Evolutionary conservation across 495 filamentous ascomycete genomes (phyloP), one percentile per base, ranked within the genome.

Genomic region (Astrocystis sublimbata): DNA sequence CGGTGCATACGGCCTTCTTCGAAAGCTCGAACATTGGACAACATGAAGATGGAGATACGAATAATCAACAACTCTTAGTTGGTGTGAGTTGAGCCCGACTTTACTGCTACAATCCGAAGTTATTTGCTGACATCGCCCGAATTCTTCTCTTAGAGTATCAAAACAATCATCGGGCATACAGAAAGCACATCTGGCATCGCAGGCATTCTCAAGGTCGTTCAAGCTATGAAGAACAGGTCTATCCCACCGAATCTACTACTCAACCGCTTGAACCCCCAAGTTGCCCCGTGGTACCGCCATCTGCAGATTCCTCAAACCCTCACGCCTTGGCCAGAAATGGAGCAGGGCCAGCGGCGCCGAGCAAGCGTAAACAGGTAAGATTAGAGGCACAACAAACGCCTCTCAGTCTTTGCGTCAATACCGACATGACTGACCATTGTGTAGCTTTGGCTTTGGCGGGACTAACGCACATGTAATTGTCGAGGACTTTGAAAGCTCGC

Each of bases 331-430:
- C 60, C 60, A 13, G 21, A 24, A 2, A 6, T 47, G n/a, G n/a
- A n/a, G n/a, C n/a, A n/a, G n/a, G 8, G 13, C 51, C 4, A 30
- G 30, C 3, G 19, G 9, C 4, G 8, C 77, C 79, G 86, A 23
- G 81, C 76, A 0, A 86, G 82, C 42, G 78, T 89, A 17, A 89
- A 87, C 61, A 83, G 78, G n/a, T n/a, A n/a, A n/a, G n/a, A n/a
- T n/a, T n/a, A n/a, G n/a, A n/a, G n/a, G n/a, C n/a, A n/a, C n/a
- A n/a, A n/a, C n/a, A n/a, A n/a, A n/a, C n/a, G n/a, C n/a, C n/a
- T 7, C 88, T 86, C 56, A 85, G 86, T 0, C 6, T 35, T n/a
- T 21, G 15, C n/a, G n/a, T 19, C 38, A 24, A 9, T 17, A 24
- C 17, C 43, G 69, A 79, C 0, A 41, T 83, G 6, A 79, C 77